These are phyloP conservation scores for Curvularia eragrostidis DNA, from an alignment of 2,329 filamentous ascomycete species.

Conservation along the genomic window DNA sequence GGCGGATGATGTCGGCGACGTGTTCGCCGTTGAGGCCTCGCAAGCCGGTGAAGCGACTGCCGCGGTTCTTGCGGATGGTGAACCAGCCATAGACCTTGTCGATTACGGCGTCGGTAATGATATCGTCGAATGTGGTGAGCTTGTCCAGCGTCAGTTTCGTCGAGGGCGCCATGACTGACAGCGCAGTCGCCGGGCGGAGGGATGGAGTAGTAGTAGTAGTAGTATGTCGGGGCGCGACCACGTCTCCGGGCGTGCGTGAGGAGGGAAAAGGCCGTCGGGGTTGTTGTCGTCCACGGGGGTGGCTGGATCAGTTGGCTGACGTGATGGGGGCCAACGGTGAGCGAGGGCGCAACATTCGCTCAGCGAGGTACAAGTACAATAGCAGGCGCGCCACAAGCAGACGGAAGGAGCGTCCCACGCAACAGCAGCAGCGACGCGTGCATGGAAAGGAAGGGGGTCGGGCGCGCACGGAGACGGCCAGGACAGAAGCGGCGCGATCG, in stretches of 20 bases:
- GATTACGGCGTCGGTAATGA: slow-evolving; percentile 91
- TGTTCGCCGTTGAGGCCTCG: slow-evolving; percentile 75
- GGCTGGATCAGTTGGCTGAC: slow-evolving; percentile 33
- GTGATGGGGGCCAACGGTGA: slow-evolving; percentile 23
- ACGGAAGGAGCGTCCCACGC: slow-evolving; percentile 36
- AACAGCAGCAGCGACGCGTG: slow-evolving; percentile 18
- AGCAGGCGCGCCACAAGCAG: slow-evolving; percentile 9
- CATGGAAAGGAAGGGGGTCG: slow-evolving; percentile 35
- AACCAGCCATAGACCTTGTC: slow-evolving; percentile 98
- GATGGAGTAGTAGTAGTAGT: too few relatives aligned
- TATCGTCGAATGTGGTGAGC: slow-evolving; percentile 91
- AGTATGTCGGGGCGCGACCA: not conserved
- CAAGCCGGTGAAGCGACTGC: slow-evolving; percentile 80
- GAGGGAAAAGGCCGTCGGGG: slow-evolving; percentile 6
- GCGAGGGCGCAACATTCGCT: slow-evolving; percentile 32
- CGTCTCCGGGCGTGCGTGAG: not conserved
- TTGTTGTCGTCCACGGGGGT: slow-evolving; percentile 18
- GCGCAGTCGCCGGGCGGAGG: slow-evolving; percentile 14
- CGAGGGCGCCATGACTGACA: slow-evolving; percentile 56
- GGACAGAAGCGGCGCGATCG: slow-evolving; percentile 24
- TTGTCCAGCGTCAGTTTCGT: slow-evolving; percentile 84
- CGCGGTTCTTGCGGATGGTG: slow-evolving; percentile 90
- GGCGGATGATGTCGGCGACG: slow-evolving; percentile 65
- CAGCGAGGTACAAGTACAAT: slow-evolving; percentile 24
- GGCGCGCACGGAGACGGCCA: slow-evolving; percentile 32